These are phyloP conservation scores for Penicillium sp. DNA, from an alignment of 2,329 filamentous ascomycete genomes.

Conservation along the genomic window DNA sequence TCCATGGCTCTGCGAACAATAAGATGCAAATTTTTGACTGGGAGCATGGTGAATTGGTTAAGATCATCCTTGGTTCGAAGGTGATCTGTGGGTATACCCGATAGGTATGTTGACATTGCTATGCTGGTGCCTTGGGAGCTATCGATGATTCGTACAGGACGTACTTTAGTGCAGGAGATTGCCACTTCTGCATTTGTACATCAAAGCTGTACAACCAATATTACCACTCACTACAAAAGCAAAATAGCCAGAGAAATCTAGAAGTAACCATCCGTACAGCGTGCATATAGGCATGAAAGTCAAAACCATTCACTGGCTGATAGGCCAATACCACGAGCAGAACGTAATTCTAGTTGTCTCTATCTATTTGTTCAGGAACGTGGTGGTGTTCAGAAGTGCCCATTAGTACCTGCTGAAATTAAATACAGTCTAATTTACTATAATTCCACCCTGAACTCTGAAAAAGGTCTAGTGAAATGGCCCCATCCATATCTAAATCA, in stretches of 20 bases:
- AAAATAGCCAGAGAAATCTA: neutral
- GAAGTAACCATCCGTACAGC: neutral
- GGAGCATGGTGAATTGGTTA: neutral
- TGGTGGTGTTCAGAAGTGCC: neutral
- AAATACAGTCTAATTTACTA: slow-evolving; percentile 1
- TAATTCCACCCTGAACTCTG: neutral
- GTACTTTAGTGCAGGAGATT: slow-evolving; percentile 5
- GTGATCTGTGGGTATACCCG: too few species aligned
- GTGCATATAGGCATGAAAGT: neutral
- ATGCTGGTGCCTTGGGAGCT: neutral
- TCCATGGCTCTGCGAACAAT: slow-evolving; percentile 4
- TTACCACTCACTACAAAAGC: neutral
- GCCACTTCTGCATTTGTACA: slow-evolving; percentile 2
- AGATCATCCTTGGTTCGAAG: neutral
- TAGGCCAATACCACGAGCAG: neutral
- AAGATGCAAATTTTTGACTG: neutral
- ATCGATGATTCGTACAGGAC: neutral
- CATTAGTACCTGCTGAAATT: neutral
- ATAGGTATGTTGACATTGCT: neutral
- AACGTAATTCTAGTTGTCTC: neutral
- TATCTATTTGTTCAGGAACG: neutral
- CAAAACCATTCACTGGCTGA: neutral
- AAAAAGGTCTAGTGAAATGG: slow-evolving; percentile 2
- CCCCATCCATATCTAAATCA: slow-evolving; percentile 13
- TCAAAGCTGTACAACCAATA: slow-evolving; percentile 1